These are phyloP conservation scores for Neonectria sp. DNA, from an alignment of 2,329 filamentous ascomycete genomes.

Conservation along the genomic window DNA sequence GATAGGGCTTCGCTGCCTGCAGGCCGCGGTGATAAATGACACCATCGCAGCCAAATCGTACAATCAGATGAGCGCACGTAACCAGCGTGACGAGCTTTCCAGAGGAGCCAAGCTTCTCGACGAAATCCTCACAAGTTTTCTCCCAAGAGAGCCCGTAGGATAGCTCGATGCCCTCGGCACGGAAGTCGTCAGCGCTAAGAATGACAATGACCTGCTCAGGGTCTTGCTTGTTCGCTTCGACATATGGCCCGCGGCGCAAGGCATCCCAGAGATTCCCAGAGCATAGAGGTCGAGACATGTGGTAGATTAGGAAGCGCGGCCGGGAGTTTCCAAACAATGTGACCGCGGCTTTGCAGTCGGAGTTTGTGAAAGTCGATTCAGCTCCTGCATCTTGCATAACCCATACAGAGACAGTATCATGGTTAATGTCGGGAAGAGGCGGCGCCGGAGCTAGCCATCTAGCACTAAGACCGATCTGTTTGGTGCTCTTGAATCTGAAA, in stretches of 20 bases:
- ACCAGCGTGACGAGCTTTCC: constrained; percentile 7
- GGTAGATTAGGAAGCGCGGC: constrained; percentile 7
- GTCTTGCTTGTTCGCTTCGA: neutral
- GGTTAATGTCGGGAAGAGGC: neutral
- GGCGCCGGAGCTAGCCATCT: constrained; percentile 5
- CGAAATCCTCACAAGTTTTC: constrained; percentile 7
- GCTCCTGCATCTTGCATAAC: constrained; percentile 3
- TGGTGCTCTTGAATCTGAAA: constrained; percentile 1
- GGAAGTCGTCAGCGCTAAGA: constrained; percentile 7
- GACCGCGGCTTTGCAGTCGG: neutral
- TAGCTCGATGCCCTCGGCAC: constrained; percentile 7
- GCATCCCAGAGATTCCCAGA: neutral
- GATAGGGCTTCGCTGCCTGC: neutral
- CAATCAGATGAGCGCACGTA: constrained; percentile 7
- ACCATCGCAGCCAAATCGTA: constrained; percentile 3
- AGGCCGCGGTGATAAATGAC: constrained; percentile 7
- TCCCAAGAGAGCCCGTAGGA: constrained; percentile 9
- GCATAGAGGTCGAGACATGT: constrained; percentile 7
- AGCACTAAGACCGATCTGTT: neutral
- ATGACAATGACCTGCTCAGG: constrained; percentile 9
- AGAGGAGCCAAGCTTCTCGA: constrained; percentile 6
- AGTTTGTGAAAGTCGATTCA: neutral
- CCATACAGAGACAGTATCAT: constrained; percentile 5
- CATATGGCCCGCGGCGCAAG: neutral
- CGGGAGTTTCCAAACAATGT: neutral